phyloP scores from a whole-genome alignment of 768 basidiomycete genomes.

The Mrakia hoshinonis region DNA sequence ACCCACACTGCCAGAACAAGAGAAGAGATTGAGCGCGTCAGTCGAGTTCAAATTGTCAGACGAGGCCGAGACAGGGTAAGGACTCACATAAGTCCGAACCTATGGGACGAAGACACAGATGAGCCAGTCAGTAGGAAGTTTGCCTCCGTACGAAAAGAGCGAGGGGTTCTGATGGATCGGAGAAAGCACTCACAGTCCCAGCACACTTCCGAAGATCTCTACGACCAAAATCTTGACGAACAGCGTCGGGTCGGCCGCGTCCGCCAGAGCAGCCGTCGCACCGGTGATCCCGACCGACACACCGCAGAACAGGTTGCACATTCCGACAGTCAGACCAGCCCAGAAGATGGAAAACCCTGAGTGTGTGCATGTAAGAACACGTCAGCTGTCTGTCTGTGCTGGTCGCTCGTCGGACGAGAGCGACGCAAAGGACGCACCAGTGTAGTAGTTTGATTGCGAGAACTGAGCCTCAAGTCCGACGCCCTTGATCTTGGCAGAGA shows the following conservation, averaged over 20 bases:
- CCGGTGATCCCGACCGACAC: constrained; percentile 90
- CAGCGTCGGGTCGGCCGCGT: constrained; percentile 85
- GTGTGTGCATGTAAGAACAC: background rate
- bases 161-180: too few species aligned
- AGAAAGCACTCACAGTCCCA: constrained; percentile 69
- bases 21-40: too few species aligned
- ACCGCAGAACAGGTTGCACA: constrained; percentile 91
- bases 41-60: background rate
- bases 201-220: constrained; percentile 55
- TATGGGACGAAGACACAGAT: background rate
- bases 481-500: constrained; percentile 64
- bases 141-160: too few species aligned
- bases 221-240: constrained; percentile 97
- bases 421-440: constrained; percentile 48
- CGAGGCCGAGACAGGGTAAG: background rate
- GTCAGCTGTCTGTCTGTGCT: background rate
- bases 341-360: constrained; percentile 89
- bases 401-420: constrained; percentile 3
- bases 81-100: constrained; percentile 2
- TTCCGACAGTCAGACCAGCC: constrained; percentile 88
- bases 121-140: constrained; percentile 69
- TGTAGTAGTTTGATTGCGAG: constrained; percentile 83
- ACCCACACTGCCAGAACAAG: background rate
- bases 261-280: constrained; percentile 86
- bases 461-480: constrained; percentile 58